Evolutionary conservation across 2,329 filamentous ascomycete species (phyloP), one percentile per base, ranked within the genome.

Genomic region (Claviceps pazoutovae): DNA sequence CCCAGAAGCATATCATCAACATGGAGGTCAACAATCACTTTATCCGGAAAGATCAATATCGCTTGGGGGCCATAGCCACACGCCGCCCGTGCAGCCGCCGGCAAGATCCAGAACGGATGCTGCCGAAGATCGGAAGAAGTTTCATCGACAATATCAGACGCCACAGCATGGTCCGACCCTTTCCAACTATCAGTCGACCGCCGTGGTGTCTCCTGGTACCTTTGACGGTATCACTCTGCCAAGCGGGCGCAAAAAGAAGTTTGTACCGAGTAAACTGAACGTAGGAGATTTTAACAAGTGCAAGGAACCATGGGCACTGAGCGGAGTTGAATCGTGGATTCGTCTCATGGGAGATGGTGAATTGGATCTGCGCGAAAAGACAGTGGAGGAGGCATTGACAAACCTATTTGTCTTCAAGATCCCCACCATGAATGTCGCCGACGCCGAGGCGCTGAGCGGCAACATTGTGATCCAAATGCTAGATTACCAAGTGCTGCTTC

Each of bases 381-480:
- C 86, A 1, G 82, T 98, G 49, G 84, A 88, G 53, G 90, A 97
- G 58, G 90, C 88, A 2, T 75, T 98, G 43, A 83, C 95, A 43
- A 86, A 83, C 34, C 73, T 98, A 6, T 97, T 98, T 65, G 95
- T 88, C 1, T 80, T 87, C 68, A 97, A 96, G 67, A 89, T 98
- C 0, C 90, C 93, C 0, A 98, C 89, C 0, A 96, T 98, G 88
- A 97, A 98, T 60, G 91, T 93, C 43, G 90, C 91, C 5, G 94
- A 98, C 72, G 93, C 93, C 0, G 93, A 98, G 65, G 84, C 83
- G 1, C 74, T 98, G 49, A 88, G 87, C 55, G 78, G 80, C 53
- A 81, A 80, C 42, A 86, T 95, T 0, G 82, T 95, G 2, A 74
- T 81, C 51, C 79, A 83, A 46, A 93, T 98, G 87, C 79, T 91